A percentile compares a stretch with the other conserved stretches of the same genome.
phyloP scores from a whole-genome alignment of 2,329 filamentous ascomycete genomes.

The Chaetomiaceae sp. region DNA sequence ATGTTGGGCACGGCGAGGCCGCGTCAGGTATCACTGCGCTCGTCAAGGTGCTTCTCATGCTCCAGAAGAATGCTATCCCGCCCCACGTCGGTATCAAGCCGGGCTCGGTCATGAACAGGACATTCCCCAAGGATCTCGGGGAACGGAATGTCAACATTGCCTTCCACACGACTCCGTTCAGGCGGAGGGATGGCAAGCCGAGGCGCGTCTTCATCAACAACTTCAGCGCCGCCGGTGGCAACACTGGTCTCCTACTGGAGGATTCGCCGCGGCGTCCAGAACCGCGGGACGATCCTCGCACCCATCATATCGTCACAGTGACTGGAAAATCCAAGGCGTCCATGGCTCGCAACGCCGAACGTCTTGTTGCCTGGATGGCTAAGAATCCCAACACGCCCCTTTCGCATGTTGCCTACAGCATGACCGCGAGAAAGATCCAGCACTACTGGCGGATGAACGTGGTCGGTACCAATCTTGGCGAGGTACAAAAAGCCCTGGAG shows the following conservation, averaged over 20 bases:
- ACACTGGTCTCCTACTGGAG: conserved; percentile 62
- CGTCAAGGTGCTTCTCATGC: conserved; percentile 61
- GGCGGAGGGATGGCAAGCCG: conserved; percentile 43
- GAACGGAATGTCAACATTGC: conserved; percentile 57
- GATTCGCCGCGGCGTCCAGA: conserved; percentile 45
- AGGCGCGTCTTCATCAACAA: conserved; percentile 58
- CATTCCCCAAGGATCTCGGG: conserved; percentile 52
- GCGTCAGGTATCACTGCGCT: conserved; percentile 59
- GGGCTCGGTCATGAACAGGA: conserved; percentile 50
- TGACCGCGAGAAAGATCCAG: conserved; percentile 60
- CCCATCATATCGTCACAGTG: conserved; percentile 55
- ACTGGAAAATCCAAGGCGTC: conserved; percentile 51
- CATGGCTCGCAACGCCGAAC: conserved; percentile 54
- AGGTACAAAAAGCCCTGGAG: conserved; percentile 40
- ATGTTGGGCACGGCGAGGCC: conserved; percentile 59
- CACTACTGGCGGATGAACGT: conserved; percentile 53
- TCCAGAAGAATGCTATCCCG: conserved; percentile 58
- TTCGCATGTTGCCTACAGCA: conserved; percentile 59
- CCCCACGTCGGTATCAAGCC: conserved; percentile 65
- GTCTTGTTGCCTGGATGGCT: conserved; percentile 51
- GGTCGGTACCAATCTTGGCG: conserved; percentile 37
- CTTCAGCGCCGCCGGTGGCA: conserved; percentile 67
- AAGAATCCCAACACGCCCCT: conserved; percentile 48
- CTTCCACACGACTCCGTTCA: conserved; percentile 47
- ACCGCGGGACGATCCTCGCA: conserved; percentile 44